A percentile compares a stretch with the other conserved stretches of the same genome.
Evolutionary conservation across 441 rosid genomes (phyloP).

Genomic region (Cnidoscolus chayamansa): DNA sequence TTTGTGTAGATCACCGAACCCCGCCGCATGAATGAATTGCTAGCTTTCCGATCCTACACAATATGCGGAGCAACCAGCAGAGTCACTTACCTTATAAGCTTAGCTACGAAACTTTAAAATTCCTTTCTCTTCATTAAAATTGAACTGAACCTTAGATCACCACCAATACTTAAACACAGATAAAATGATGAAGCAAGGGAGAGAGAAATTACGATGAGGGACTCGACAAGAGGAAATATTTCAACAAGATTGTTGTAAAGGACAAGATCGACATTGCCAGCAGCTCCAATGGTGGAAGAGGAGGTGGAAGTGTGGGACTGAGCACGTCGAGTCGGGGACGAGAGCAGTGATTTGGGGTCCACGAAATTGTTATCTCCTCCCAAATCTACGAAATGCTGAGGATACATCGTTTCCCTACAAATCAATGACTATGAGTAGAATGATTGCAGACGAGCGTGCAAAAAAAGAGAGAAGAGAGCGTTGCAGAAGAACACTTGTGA

Average conservation of each 20-base stretch:
- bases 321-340: conserved; percentile 27
- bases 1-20: conserved; percentile 83
- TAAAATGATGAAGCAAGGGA: background rate
- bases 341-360: conserved; percentile 64
- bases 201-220: conserved; percentile 57
- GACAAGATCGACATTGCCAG: conserved; percentile 58
- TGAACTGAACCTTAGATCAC: conserved; percentile 3
- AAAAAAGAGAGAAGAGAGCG: background rate
- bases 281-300: conserved; percentile 32
- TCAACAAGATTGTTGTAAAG: conserved; percentile 84
- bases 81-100: background rate
- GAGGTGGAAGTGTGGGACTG: conserved; percentile 32
- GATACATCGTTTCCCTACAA: conserved; percentile 39
- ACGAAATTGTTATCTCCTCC: conserved; percentile 57
- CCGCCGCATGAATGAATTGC: conserved; percentile 74
- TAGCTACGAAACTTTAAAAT: background rate
- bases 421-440: too few relatives aligned
- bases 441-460: background rate
- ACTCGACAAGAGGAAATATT: conserved; percentile 85
- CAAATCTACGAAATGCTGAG: conserved; percentile 54
- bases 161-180: background rate
- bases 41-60: conserved; percentile 61
- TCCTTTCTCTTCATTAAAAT: background rate
- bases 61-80: background rate
- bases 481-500: background rate